These are phyloP conservation scores for Colletotrichum higginsianum DNA, from an alignment of 2,329 filamentous ascomycete species.

Conservation along the genomic window DNA sequence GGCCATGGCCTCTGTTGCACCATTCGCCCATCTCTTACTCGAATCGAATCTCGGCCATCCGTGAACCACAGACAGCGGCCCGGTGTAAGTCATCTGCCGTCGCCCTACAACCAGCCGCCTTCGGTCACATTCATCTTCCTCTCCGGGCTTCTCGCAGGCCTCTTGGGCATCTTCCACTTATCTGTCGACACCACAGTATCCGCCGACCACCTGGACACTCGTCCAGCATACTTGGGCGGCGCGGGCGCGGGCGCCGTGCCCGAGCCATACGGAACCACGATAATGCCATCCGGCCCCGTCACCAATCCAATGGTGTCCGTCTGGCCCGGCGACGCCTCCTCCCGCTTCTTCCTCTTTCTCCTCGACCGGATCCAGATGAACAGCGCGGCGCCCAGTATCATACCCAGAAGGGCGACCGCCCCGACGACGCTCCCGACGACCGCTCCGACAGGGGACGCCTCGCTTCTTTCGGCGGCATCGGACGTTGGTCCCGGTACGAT, in stretches of 20 bases:
- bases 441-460: not conserved
- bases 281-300: not conserved
- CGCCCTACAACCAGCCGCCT: constrained; percentile 2
- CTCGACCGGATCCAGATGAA: constrained; percentile 12
- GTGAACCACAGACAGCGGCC: not conserved
- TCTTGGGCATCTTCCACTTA: not conserved
- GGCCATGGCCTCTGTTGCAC: not conserved
- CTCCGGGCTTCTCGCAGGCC: constrained; percentile 1
- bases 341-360: not conserved
- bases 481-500: not conserved
- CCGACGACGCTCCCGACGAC: constrained; percentile 22
- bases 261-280: constrained; percentile 2
- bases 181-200: too few relatives aligned
- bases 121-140: constrained; percentile 3
- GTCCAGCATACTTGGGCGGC: not conserved
- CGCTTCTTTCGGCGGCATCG: not conserved
- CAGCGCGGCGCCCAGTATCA: not conserved
- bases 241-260: too few relatives aligned
- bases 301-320: not conserved
- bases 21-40: not conserved
- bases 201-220: not conserved
- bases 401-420: constrained; percentile 24
- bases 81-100: not conserved
- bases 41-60: not conserved
- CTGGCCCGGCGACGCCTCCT: not conserved